Evolutionary conservation across 1,284 basidiomycete species (phyloP), one percentile per base, ranked within the genome.

Genomic region (Trametes versicolor): DNA sequence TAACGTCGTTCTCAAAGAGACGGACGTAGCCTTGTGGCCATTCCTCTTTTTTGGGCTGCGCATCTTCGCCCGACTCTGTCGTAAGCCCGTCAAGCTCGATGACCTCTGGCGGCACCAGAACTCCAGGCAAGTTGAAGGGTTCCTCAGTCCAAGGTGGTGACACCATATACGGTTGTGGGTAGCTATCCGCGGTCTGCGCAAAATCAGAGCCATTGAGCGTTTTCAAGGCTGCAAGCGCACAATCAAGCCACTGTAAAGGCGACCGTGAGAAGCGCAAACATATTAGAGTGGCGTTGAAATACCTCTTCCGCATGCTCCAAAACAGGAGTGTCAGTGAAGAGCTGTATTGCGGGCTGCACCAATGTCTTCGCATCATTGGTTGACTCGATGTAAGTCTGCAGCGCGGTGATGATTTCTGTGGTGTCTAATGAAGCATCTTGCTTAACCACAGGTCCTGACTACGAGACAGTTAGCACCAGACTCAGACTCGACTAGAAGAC

Each of bases 51-150:
- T 91, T 94, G 29, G 87, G 84, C 70, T 84, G 85, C 3, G 86
- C 85, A 66, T 86, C 89, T 73, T 88, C 92, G 55, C 85, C 87
- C 34, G 84, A 82, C 62, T 87, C 89, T 15, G 81, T 85, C 1
- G 87, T 85, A 51, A 92, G 81, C 7, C 87, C 86, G 57, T 92
- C 92, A 9, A 92, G 82, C 69, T 95, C 93, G 21, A 94, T 90
- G 57, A 91, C 87, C 77, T 96, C 96, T 5, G 95, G 95, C 4
- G 96, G 94, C 6, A 97, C 94, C 34, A 95, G 83, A 49, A 96
- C 88, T 21, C 88, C 83, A 4, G 93, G 92, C 3, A 97, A 80
- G 39, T 88, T 85, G 70, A 92, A 95, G 2, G 87, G 85, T 3
- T 82, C 72, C 25, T 84, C 76, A 1, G 77, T 74, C 19, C 84